Evolutionary conservation across 371 early-diverging fungal species (phyloP).

Genomic region (Syncephalastrum racemosum): DNA sequence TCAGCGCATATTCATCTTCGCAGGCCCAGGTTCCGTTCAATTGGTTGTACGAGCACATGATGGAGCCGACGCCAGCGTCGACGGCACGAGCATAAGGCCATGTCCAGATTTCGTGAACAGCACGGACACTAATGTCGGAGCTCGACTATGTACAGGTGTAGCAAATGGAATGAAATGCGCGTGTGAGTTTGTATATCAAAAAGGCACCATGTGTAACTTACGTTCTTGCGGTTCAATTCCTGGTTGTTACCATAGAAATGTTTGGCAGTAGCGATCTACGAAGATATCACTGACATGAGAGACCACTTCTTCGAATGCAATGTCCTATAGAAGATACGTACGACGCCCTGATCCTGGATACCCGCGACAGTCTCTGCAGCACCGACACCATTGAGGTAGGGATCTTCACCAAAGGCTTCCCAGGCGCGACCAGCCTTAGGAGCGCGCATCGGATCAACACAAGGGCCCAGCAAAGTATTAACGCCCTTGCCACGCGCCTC

Average conservation of each 20-base stretch:
- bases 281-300: background rate
- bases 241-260: slow-evolving; percentile 58
- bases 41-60: slow-evolving; percentile 54
- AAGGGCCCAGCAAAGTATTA: slow-evolving; percentile 50
- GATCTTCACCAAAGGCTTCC: slow-evolving; percentile 66
- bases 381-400: slow-evolving; percentile 49
- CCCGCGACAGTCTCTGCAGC: slow-evolving; percentile 33
- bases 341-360: slow-evolving; percentile 43
- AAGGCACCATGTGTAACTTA: background rate
- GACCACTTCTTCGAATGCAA: too few species aligned
- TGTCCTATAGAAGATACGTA: slow-evolving; percentile 13
- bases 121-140: slow-evolving; percentile 43
- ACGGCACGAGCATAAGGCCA: slow-evolving; percentile 48
- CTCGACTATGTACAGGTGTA: slow-evolving; percentile 23
- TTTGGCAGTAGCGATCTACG: slow-evolving; percentile 52
- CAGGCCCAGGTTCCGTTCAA: slow-evolving; percentile 40
- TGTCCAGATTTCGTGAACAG: slow-evolving; percentile 54
- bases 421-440: slow-evolving; percentile 58
- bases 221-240: slow-evolving; percentile 31
- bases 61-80: slow-evolving; percentile 45
- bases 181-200: background rate
- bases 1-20: slow-evolving; percentile 37
- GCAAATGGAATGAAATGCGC: slow-evolving; percentile 9
- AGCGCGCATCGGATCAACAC: slow-evolving; percentile 45
- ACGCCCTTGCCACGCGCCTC: slow-evolving; percentile 55